Conservation (phyloP, 768 basidiomycete species). For the Antrodiella citrinella region DNA sequence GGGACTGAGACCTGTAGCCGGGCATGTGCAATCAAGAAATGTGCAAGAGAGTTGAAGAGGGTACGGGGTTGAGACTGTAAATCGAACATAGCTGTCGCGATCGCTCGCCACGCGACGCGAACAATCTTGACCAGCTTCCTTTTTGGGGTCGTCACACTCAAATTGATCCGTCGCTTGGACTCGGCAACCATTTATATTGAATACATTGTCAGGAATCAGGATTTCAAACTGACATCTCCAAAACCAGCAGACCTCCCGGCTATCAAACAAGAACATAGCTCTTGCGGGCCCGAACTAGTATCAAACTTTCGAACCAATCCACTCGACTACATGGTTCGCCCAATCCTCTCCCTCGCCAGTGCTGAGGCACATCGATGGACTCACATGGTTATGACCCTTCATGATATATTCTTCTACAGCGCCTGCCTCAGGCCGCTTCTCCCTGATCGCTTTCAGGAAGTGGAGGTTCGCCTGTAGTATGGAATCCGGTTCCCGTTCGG, state of each 20-base stretch:
- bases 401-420: conserved; percentile 28
- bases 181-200: too few species aligned
- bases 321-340: conserved; percentile 37
- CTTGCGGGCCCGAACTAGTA: too few species aligned
- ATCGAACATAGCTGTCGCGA: background rate
- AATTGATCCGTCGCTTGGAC: too few species aligned
- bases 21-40: background rate
- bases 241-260: too few species aligned
- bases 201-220: too few species aligned
- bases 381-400: conserved; percentile 58
- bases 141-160: background rate
- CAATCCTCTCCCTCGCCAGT: conserved; percentile 57
- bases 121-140: background rate
- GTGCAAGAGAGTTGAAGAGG: background rate
- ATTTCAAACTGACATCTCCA: too few species aligned
- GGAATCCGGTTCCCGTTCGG: conserved; percentile 46
- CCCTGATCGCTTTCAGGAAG: conserved; percentile 33
- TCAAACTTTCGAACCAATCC: conserved; percentile 14
- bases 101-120: background rate
- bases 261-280: too few species aligned
- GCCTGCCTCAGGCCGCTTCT: conserved; percentile 21
- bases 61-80: background rate
- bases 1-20: background rate
- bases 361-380: conserved; percentile 38
- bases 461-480: conserved; percentile 27